Base-by-base conservation (phyloP, 345 rosid species). In the Eucalyptus shirleyi region DNA sequence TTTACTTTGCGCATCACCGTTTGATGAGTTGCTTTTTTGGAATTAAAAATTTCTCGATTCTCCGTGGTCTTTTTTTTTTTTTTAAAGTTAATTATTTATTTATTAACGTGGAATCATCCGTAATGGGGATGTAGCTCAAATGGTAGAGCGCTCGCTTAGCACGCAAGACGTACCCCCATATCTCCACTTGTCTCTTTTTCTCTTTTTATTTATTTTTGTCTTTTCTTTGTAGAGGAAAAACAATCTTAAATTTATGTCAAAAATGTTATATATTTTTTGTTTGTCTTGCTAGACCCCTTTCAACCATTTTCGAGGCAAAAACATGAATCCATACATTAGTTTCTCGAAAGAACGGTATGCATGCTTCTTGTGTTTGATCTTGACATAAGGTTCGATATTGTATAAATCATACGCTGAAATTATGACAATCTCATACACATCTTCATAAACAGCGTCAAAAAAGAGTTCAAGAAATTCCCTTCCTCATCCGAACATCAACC, bases 71-170 rank as follows among this genome's bases (percentile, higher is more conserved):
- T 7, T 2, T 14, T 45, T 44, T 44, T 44, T 44, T 44, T 44
- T 37, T 37, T 44, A 7, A 44, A 19, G 11, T 44, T 21, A 9
- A 4, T 47, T 47, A 6, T 0, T 5, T 34, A 24, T 28, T 47
- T 85, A 81, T 45, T 6, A 10, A 45, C 15, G 0, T 6, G 7
- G 3, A 83, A 42, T 21, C 1, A 32, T 4, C 10, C 14, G 3
- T 34, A 13, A 8, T 1, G 94, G 95, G 95, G 94, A 93, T 94
- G 94, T 95, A 95, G 96, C 95, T 95, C 95, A 93, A 94, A 93
- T 92, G 96, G 95, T 95, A 94, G 95, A 94, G 95, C 94, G 95
- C 94, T 93, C 92, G 93, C 94, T 94, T 92, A 92, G 94, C 95
- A 95, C 92, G 94, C 93, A 91, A 92, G 95, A 93, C 93, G 94